Base-by-base conservation (phyloP, 805 yeast species). In the Cyberlindnera mycetangii region DNA sequence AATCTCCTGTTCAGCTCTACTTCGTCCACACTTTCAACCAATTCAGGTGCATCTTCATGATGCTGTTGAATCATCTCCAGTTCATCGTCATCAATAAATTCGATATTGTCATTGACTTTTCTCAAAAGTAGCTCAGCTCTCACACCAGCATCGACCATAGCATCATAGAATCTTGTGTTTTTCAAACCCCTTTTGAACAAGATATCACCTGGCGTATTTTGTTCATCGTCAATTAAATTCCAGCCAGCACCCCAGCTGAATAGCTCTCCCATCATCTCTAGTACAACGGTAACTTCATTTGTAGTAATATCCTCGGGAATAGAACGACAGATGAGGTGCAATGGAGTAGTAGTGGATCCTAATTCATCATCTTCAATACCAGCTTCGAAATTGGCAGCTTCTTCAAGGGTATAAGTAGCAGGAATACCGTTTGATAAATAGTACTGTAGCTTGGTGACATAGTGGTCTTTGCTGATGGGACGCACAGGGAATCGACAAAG, bases 201-300 rank as follows among this genome's bases (percentile, higher is more conserved):
- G 7, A 89, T 74, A 63, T 95, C 90, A 2, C 96, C 98, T 0
- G 97, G 89, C 0, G 97, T 87, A 49, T 82, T 81, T 52, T 79
- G 72, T 42, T 82, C 76, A 47, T 71, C 75, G 61, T 89, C 95
- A 3, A 81, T 69, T 54, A 86, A 71, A 63, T 85, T 83, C 97
- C 97, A 90, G 9, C 95, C 95, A 0, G 96, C 96, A 22, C 97
- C 97, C 60, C 80, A 84, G 58, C 86, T 80, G 52, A 90, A 83
- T 47, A 90, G 64, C 17, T 70, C 73, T 22, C 78, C 77, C 47
- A 88, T 79, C 79, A 90, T 72, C 11, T 66, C 61, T 25, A 66
- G 46, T 0, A 82, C 73, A 1, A 78, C 69, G 1, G 60, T 51
- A 44, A 71, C 70, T 44, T 79, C 85, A 0, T 65, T 71, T 5